These are phyloP conservation scores for Pleoardoris graminearum DNA, from an alignment of 2,329 filamentous ascomycete genomes.

Conservation along the genomic window DNA sequence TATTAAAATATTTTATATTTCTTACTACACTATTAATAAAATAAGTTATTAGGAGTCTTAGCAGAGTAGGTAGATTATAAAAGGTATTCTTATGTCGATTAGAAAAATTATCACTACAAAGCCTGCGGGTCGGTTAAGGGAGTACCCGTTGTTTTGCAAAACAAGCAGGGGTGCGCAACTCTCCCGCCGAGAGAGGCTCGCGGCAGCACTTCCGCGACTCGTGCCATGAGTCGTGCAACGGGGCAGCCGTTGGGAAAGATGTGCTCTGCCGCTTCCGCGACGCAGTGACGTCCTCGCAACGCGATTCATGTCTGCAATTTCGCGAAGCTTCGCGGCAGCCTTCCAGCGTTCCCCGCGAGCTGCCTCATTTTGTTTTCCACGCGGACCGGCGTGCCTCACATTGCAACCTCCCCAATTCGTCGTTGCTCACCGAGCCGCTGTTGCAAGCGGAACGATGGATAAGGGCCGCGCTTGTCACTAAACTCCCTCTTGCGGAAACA, in stretches of 20 bases:
- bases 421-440: constrained; percentile 1
- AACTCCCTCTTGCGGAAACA: not conserved
- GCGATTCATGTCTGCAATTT: constrained; percentile 5
- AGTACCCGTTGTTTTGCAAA: constrained; percentile 3
- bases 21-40: too few relatives aligned
- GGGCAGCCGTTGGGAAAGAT: constrained; percentile 2
- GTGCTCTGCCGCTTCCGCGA: constrained; percentile 9
- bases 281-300: not conserved
- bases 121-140: not conserved
- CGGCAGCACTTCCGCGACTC: constrained; percentile 1
- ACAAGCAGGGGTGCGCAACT: not conserved
- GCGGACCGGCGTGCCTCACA: not conserved
- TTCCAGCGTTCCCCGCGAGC: constrained; percentile 9
- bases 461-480: not conserved
- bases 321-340: not conserved
- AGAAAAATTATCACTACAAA: too few relatives aligned
- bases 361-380: constrained; percentile 2
- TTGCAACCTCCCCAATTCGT: not conserved
- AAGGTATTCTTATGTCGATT: too few relatives aligned
- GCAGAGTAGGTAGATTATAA: too few relatives aligned
- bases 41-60: too few relatives aligned
- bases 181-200: not conserved
- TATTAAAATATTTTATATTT: too few relatives aligned
- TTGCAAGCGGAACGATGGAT: not conserved
- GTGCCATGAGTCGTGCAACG: constrained; percentile 1